phyloP scores from a whole-genome alignment of 2,329 filamentous ascomycete genomes.

The Fusarium sacchari region DNA sequence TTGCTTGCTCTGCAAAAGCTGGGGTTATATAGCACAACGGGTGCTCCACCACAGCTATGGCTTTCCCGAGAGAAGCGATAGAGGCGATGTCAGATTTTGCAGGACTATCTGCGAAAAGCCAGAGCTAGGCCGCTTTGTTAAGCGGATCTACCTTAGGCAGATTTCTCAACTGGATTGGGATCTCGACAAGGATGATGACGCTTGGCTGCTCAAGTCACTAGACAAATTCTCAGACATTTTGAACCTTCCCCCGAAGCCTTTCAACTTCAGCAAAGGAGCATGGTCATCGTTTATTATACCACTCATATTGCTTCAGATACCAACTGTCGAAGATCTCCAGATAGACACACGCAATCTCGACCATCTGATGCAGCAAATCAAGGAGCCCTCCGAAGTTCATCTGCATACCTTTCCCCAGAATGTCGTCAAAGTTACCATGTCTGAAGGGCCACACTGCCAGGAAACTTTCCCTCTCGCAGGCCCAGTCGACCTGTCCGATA shows the following conservation, averaged over 20 bases:
- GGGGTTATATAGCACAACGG: neutral
- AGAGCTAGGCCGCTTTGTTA: neutral
- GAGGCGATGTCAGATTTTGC: neutral
- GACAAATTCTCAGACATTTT: neutral
- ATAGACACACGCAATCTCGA: neutral
- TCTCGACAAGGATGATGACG: neutral
- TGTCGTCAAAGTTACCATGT: neutral
- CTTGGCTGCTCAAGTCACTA: neutral
- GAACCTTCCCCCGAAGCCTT: neutral
- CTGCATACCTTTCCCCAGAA: neutral
- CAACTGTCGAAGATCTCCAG: neutral
- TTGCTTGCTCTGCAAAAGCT: neutral
- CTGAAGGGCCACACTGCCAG: neutral
- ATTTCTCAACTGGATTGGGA: neutral
- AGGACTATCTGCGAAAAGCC: neutral
- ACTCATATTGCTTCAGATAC: neutral
- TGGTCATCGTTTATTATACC: neutral
- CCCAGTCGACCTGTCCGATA: neutral
- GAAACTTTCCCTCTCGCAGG: too few relatives aligned
- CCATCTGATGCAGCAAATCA: neutral
- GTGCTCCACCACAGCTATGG: neutral
- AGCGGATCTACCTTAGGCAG: neutral
- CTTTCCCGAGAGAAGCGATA: too few relatives aligned
- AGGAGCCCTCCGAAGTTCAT: neutral
- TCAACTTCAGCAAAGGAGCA: neutral